Evolutionary conservation across 139 green algal species (phyloP).

Genomic region (Tetraselmis chui): DNA sequence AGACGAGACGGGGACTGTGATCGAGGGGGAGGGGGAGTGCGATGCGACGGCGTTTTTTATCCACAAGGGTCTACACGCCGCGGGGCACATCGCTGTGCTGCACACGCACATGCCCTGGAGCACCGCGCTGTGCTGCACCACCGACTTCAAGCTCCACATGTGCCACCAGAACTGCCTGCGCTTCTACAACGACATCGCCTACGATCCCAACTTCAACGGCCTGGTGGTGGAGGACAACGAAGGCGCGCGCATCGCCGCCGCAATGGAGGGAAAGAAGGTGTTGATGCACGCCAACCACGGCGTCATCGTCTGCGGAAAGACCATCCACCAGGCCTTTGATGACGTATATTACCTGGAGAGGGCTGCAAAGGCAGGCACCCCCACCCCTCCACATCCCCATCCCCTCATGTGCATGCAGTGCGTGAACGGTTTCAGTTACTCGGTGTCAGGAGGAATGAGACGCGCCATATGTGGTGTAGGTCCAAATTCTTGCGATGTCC

Average conservation of each 20-base stretch:
- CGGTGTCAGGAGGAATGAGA: no score
- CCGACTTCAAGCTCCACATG: slow-evolving; percentile 31
- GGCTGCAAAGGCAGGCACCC: slow-evolving; percentile 14
- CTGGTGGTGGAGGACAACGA: slow-evolving; percentile 31
- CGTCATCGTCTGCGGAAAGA: slow-evolving; percentile 17
- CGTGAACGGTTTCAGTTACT: no score
- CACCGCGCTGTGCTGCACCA: slow-evolving; percentile 25
- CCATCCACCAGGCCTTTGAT: slow-evolving; percentile 22
- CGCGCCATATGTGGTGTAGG: no score
- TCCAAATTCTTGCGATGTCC: slow-evolving; percentile 25
- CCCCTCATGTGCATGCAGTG: no score
- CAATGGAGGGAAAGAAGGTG: slow-evolving; percentile 18
- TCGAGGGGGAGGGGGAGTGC: slow-evolving; percentile 25
- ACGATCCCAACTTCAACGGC: slow-evolving; percentile 38
- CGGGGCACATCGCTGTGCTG: slow-evolving; percentile 17
- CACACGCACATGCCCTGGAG: slow-evolving; percentile 35
- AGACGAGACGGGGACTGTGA: slow-evolving; percentile 25
- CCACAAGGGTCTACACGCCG: slow-evolving; percentile 23
- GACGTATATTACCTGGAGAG: slow-evolving; percentile 36
- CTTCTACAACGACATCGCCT: slow-evolving; percentile 37
- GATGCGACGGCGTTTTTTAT: slow-evolving; percentile 43
- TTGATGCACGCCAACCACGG: slow-evolving; percentile 28
- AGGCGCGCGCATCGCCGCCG: slow-evolving; percentile 18
- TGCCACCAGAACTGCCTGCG: slow-evolving; percentile 32
- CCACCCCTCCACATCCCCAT: neutral